Conservation (phyloP, 306 rosid species). For the Notholithocarpus densiflorus region DNA sequence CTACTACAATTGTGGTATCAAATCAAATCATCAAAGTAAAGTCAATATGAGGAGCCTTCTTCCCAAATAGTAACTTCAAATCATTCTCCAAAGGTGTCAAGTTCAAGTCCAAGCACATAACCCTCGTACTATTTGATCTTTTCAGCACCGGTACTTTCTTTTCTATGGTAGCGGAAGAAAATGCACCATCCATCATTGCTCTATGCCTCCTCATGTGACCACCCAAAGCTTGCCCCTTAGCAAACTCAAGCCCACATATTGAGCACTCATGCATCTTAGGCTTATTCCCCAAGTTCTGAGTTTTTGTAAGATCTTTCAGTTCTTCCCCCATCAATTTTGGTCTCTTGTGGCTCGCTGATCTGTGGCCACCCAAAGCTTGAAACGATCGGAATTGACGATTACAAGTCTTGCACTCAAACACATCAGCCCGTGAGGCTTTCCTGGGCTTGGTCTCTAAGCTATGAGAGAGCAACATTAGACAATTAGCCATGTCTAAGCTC, state of each 20-base stretch:
- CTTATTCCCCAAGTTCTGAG: constrained; percentile 9
- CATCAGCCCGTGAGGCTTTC: neutral
- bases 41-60: constrained; percentile 45
- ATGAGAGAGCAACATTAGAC: constrained; percentile 37
- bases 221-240: no score
- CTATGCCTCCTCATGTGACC: constrained; percentile 58
- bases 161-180: constrained; percentile 14
- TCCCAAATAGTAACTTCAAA: constrained; percentile 56
- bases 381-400: constrained; percentile 67
- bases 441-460: constrained; percentile 15
- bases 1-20: neutral
- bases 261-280: neutral
- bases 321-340: constrained; percentile 17
- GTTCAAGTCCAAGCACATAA: constrained; percentile 64
- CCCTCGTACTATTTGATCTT: constrained; percentile 50
- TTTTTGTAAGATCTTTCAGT: constrained; percentile 7
- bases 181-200: constrained; percentile 14
- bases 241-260: no score
- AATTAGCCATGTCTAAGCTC: constrained; percentile 31
- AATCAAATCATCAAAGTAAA: constrained; percentile 25
- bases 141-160: constrained; percentile 44
- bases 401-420: constrained; percentile 77
- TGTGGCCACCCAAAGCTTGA: constrained; percentile 92
- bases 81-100: constrained; percentile 85
- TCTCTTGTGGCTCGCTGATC: constrained; percentile 70